Evolutionary conservation across 371 early-diverging fungal species (phyloP).

Genomic region (Syncephalastrum racemosum): DNA sequence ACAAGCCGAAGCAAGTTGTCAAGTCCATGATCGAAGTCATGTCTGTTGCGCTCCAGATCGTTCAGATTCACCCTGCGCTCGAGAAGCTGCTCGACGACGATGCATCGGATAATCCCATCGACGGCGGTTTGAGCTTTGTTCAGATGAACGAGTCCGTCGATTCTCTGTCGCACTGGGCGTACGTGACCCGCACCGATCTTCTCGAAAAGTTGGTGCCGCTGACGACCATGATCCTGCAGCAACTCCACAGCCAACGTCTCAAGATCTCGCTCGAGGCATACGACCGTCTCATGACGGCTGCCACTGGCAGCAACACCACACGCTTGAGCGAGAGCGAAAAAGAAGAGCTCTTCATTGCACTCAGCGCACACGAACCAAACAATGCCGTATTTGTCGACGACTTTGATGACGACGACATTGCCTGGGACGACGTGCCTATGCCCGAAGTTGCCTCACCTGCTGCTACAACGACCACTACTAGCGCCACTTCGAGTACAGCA

Average conservation of each 20-base stretch:
- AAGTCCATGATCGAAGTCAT: constrained; percentile 29
- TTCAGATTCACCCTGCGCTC: constrained; percentile 22
- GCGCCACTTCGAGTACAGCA: not conserved
- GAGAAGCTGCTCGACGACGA: constrained; percentile 20
- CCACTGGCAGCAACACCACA: constrained; percentile 34
- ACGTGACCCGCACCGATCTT: constrained; percentile 38
- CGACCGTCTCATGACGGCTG: constrained; percentile 40
- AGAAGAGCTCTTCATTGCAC: constrained; percentile 27
- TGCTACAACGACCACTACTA: not conserved
- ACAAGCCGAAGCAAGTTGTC: constrained; percentile 32
- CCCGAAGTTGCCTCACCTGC: constrained; percentile 2
- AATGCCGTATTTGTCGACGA: constrained; percentile 44
- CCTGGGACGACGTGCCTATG: constrained; percentile 31
- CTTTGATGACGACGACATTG: constrained; percentile 37
- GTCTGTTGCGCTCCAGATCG: constrained; percentile 27
- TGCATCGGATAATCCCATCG: not conserved
- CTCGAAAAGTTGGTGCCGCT: constrained; percentile 36
- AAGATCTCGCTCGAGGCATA: constrained; percentile 39
- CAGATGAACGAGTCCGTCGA: constrained; percentile 21
- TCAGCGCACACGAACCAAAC: constrained; percentile 41
- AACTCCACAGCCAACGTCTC: constrained; percentile 23
- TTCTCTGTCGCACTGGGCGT: constrained; percentile 47
- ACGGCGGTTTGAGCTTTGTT: constrained; percentile 11
- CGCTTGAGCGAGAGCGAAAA: constrained; percentile 25
- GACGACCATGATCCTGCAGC: constrained; percentile 19